Evolutionary conservation across 73 alveolate genomes (phyloP).

Genomic region (Blepharisma japonicum): DNA sequence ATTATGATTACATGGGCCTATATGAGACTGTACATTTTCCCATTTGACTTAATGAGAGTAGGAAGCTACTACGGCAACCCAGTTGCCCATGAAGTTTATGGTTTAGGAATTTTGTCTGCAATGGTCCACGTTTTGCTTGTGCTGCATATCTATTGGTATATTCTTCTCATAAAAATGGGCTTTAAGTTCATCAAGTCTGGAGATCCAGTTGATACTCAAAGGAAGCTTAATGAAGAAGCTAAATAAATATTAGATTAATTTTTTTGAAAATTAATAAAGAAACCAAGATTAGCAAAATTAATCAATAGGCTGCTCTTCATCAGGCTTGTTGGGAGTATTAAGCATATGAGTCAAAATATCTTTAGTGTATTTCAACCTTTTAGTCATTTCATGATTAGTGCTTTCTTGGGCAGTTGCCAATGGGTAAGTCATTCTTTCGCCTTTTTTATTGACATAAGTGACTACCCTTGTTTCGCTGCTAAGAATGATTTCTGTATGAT

Average conservation of each 20-base stretch:
- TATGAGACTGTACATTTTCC: neutral
- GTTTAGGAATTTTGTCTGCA: neutral
- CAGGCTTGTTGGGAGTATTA: neutral
- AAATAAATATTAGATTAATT: no score
- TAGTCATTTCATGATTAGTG: conserved; percentile 91
- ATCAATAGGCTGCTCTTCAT: neutral
- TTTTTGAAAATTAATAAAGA: no score
- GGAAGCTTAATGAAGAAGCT: no score
- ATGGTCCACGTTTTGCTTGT: neutral
- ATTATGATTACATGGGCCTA: neutral
- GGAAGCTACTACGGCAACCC: neutral
- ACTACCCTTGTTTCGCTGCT: conserved; percentile 87
- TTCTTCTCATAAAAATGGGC: conserved; percentile 22
- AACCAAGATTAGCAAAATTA: no score
- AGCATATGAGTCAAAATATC: conserved; percentile 81
- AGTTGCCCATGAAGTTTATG: neutral
- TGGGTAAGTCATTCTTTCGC: conserved; percentile 90
- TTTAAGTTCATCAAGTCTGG: neutral
- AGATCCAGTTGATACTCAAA: conserved; percentile 27
- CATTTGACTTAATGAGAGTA: conserved; percentile 10
- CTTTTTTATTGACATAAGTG: conserved; percentile 95
- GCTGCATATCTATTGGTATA: conserved; percentile 28
- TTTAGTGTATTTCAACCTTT: conserved; percentile 94
- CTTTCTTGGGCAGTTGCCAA: conserved; percentile 86
- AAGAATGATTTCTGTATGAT: conserved; percentile 91